A percentile compares a stretch with the other conserved stretches of the same genome.
These are phyloP conservation scores for Fusarium fujikuroi DNA, from an alignment of 2,329 filamentous ascomycete species.

Conservation along the genomic window DNA sequence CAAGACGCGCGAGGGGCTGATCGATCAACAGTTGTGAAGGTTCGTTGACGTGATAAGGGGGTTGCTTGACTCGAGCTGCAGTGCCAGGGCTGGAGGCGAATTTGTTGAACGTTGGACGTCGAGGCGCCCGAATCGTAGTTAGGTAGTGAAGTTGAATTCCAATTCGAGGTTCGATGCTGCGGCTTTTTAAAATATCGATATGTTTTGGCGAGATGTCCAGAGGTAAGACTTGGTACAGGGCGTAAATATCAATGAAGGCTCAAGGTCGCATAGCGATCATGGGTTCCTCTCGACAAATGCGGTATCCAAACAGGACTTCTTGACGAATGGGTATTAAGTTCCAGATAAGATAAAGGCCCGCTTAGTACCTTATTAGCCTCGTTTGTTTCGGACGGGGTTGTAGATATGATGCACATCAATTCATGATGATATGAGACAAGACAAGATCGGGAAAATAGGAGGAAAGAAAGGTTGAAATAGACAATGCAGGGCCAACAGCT, in stretches of 20 bases:
- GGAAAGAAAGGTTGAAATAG: neutral
- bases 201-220: slow-evolving; percentile 1
- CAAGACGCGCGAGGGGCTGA: neutral
- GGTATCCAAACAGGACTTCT: neutral
- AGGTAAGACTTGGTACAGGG: neutral
- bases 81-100: neutral
- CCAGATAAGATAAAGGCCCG: neutral
- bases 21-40: slow-evolving; percentile 1
- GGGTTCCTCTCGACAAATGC: slow-evolving; percentile 14
- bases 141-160: neutral
- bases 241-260: slow-evolving; percentile 4
- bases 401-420: neutral
- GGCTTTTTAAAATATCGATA: slow-evolving; percentile 10
- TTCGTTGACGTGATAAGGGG: slow-evolving; percentile 23
- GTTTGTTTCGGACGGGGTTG: neutral
- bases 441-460: neutral
- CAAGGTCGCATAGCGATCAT: slow-evolving; percentile 21
- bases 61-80: slow-evolving; percentile 9
- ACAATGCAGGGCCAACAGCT: slow-evolving; percentile 5
- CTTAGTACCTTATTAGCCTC: neutral
- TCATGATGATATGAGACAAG: neutral
- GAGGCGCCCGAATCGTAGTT: slow-evolving; percentile 8
- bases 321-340: neutral
- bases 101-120: slow-evolving; percentile 22
- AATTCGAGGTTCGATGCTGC: neutral